A percentile compares a stretch with the other conserved stretches of the same genome.
phyloP scores from a whole-genome alignment of 2,329 filamentous ascomycete genomes.

The Clathrospora elynae region DNA sequence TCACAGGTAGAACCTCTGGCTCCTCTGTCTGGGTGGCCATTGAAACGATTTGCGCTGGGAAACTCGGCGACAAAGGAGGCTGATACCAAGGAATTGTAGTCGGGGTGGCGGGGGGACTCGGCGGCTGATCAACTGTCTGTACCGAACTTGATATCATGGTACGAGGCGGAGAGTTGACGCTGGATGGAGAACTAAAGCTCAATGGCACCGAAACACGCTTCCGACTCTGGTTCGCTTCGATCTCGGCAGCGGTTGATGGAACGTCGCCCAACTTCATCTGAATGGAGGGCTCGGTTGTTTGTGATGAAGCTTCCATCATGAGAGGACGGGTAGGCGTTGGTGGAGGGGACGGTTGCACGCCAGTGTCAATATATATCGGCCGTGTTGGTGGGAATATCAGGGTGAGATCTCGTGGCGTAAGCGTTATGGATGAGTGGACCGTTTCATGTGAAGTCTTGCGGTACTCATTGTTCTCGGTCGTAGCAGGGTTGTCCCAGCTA shows the following conservation, averaged over 20 bases:
- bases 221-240: constrained; percentile 74
- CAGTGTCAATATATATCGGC: constrained; percentile 71
- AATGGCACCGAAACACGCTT: constrained; percentile 63
- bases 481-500: constrained; percentile 30
- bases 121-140: constrained; percentile 66
- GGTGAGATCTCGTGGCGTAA: constrained; percentile 34
- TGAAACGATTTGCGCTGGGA: constrained; percentile 56
- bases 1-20: constrained; percentile 35
- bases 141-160: constrained; percentile 68
- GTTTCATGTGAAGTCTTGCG: constrained; percentile 31
- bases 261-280: constrained; percentile 32
- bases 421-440: constrained; percentile 27
- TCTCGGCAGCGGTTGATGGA: constrained; percentile 48
- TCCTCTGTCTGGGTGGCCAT: constrained; percentile 66
- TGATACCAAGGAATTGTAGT: constrained; percentile 51
- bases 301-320: constrained; percentile 29
- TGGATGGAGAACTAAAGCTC: constrained; percentile 18
- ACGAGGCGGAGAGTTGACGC: constrained; percentile 20
- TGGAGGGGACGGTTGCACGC: constrained; percentile 82
- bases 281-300: constrained; percentile 26
- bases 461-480: constrained; percentile 31
- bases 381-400: constrained; percentile 44
- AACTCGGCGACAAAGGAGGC: constrained; percentile 44
- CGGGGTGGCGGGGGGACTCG: constrained; percentile 70
- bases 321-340: constrained; percentile 66